These are phyloP conservation scores for Lecanicillium sp. DNA, from an alignment of 2,329 filamentous ascomycete genomes.

Conservation along the genomic window DNA sequence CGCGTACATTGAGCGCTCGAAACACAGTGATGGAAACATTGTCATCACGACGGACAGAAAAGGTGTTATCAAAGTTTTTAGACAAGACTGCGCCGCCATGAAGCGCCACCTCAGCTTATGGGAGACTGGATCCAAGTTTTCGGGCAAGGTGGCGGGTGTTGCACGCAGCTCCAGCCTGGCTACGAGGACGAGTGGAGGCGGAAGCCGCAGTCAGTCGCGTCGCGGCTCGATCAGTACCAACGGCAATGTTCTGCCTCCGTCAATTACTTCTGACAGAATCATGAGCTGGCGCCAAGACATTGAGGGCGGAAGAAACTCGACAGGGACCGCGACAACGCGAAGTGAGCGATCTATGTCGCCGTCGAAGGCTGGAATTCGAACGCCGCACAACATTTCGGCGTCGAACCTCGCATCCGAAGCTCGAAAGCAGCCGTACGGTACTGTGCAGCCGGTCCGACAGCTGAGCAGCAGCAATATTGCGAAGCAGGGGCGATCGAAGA, in stretches of 20 bases:
- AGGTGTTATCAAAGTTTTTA: conserved; percentile 87
- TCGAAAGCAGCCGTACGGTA: conserved; percentile 36
- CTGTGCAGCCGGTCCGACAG: conserved; percentile 23
- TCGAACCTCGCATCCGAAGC: conserved; percentile 41
- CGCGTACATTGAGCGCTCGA: conserved; percentile 68
- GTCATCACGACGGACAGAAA: conserved; percentile 85
- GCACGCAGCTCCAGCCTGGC: conserved; percentile 51
- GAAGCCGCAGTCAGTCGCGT: conserved; percentile 42
- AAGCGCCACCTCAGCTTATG: conserved; percentile 73
- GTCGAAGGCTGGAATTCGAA: conserved; percentile 32
- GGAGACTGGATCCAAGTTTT: conserved; percentile 73
- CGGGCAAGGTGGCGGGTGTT: conserved; percentile 58
- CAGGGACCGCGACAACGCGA: conserved; percentile 33
- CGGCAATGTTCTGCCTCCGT: conserved; percentile 23
- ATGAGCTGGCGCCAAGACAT: conserved; percentile 77
- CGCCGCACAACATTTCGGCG: conserved; percentile 31
- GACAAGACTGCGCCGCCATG: conserved; percentile 82
- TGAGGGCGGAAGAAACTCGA: conserved; percentile 36
- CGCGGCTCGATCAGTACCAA: conserved; percentile 46
- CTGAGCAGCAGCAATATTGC: conserved; percentile 8
- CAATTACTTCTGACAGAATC: conserved; percentile 63
- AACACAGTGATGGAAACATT: conserved; percentile 78
- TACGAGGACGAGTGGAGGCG: conserved; percentile 44
- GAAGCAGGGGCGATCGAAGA: not conserved
- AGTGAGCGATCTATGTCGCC: conserved; percentile 53